Conservation (phyloP, 1,284 basidiomycete genomes). For the Termitomyces sp. region DNA sequence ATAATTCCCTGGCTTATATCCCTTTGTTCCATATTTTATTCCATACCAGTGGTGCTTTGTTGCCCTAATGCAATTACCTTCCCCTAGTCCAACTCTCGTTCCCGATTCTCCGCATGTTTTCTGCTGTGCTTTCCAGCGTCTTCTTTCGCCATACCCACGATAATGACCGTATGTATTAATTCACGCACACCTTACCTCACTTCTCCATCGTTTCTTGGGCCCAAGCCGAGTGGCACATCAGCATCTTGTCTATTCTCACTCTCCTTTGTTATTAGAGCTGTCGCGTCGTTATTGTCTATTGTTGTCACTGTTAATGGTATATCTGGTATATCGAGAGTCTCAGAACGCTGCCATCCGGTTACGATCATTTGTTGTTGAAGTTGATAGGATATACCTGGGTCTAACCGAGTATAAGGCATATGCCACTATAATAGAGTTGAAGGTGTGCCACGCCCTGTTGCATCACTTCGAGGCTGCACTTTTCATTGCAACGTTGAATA, state of each 20-base stretch:
- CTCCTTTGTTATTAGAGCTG: conserved; percentile 10
- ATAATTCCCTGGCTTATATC: conserved; percentile 8
- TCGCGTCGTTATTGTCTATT: conserved; percentile 5
- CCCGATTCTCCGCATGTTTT: background rate
- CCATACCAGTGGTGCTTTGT: conserved; percentile 10
- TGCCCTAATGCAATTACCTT: conserved; percentile 11
- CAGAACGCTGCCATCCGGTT: background rate
- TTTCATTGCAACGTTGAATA: background rate
- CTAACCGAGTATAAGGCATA: too few species aligned
- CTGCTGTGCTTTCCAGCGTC: conserved; percentile 6
- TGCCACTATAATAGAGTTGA: background rate
- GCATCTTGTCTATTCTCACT: conserved; percentile 10
- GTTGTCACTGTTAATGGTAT: conserved; percentile 8
- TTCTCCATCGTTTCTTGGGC: conserved; percentile 5
- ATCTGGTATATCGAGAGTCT: background rate
- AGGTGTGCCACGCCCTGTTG: background rate
- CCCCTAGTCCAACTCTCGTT: conserved; percentile 10
- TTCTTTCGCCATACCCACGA: conserved; percentile 9
- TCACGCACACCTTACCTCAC: conserved; percentile 4
- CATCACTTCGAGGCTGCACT: too few species aligned
- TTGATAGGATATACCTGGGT: background rate
- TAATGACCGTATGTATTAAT: conserved; percentile 12
- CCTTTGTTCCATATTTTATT: conserved; percentile 11
- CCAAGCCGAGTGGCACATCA: conserved; percentile 1
- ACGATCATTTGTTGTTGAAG: background rate